Percentiles rank a stretch among this genome's conserved stretches.
Evolutionary conservation across 2,329 filamentous ascomycete species (phyloP).

Genomic region (Arthroderma uncinatum): DNA sequence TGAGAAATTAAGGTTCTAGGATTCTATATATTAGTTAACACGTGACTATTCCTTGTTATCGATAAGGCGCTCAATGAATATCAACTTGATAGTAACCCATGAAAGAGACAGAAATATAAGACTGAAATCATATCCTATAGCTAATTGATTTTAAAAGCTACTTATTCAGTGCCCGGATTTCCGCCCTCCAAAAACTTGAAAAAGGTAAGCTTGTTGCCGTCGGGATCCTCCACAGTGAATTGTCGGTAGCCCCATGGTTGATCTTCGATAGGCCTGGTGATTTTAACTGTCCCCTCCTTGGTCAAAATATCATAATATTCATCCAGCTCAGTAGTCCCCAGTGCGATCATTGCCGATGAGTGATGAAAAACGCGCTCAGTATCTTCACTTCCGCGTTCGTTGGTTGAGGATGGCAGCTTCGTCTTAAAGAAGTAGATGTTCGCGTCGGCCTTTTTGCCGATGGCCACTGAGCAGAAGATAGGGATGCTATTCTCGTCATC

Average conservation of each 20-base stretch:
- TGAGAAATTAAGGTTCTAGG: neutral
- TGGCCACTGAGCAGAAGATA: constrained; percentile 16
- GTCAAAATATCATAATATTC: constrained; percentile 14
- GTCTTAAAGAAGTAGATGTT: constrained; percentile 17
- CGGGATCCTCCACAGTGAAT: constrained; percentile 13
- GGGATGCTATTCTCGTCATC: constrained; percentile 12
- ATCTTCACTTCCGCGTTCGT: neutral
- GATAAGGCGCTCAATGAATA: too few relatives aligned
- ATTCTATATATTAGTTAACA: too few relatives aligned
- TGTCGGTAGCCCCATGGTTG: constrained; percentile 15
- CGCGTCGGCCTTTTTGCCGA: constrained; percentile 15
- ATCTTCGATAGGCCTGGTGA: constrained; percentile 11
- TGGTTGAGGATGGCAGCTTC: neutral
- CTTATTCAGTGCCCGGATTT: constrained; percentile 11
- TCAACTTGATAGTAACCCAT: too few relatives aligned
- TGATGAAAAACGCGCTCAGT: constrained; percentile 9
- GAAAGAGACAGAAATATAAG: too few relatives aligned
- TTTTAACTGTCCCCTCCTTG: constrained; percentile 10
- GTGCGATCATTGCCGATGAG: constrained; percentile 15
- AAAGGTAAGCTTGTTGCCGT: constrained; percentile 15
- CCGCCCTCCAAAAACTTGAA: constrained; percentile 16
- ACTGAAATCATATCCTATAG: too few relatives aligned
- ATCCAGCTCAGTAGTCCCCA: constrained; percentile 16
- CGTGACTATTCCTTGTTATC: too few relatives aligned
- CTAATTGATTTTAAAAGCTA: neutral